phyloP scores from a whole-genome alignment of 2,329 filamentous ascomycete genomes.

The Paecilomyces sp. region DNA sequence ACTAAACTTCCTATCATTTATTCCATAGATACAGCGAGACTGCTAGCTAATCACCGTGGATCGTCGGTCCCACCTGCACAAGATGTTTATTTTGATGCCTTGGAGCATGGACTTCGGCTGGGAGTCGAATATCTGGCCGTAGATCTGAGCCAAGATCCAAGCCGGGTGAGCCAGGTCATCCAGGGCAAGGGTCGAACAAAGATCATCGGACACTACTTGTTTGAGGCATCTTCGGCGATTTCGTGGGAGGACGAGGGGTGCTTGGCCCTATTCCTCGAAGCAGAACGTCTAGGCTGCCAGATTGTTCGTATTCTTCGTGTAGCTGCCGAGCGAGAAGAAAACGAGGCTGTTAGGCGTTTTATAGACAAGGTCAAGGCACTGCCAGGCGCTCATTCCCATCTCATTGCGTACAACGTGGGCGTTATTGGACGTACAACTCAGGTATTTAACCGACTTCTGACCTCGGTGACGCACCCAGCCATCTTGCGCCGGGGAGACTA shows the following conservation, averaged over 20 bases:
- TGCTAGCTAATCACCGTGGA: slow-evolving; percentile 8
- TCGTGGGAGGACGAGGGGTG: slow-evolving; percentile 29
- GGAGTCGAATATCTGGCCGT: slow-evolving; percentile 35
- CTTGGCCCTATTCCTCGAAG: slow-evolving; percentile 25
- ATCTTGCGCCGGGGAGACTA: slow-evolving; percentile 18
- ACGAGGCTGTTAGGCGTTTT: slow-evolving; percentile 29
- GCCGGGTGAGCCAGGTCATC: slow-evolving; percentile 18
- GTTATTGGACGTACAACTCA: slow-evolving; percentile 37
- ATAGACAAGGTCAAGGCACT: slow-evolving; percentile 26
- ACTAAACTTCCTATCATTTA: slow-evolving; percentile 52
- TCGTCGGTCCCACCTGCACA: slow-evolving; percentile 4
- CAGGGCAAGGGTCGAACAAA: slow-evolving; percentile 32
- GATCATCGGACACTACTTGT: slow-evolving; percentile 32
- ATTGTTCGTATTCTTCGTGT: slow-evolving; percentile 32
- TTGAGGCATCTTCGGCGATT: slow-evolving; percentile 20
- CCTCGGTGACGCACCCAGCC: slow-evolving; percentile 33
- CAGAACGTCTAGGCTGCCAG: slow-evolving; percentile 29
- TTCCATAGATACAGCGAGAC: slow-evolving; percentile 39
- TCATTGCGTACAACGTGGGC: slow-evolving; percentile 36
- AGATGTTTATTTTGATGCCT: slow-evolving; percentile 25
- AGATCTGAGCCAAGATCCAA: slow-evolving; percentile 25
- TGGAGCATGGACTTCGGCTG: slow-evolving; percentile 32
- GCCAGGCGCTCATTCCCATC: slow-evolving; percentile 21
- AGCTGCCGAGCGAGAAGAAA: slow-evolving; percentile 29
- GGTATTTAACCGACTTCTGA: slow-evolving; percentile 35